Evolutionary conservation across 768 basidiomycete genomes (phyloP).

Genomic region (Leccinum uliginosum): DNA sequence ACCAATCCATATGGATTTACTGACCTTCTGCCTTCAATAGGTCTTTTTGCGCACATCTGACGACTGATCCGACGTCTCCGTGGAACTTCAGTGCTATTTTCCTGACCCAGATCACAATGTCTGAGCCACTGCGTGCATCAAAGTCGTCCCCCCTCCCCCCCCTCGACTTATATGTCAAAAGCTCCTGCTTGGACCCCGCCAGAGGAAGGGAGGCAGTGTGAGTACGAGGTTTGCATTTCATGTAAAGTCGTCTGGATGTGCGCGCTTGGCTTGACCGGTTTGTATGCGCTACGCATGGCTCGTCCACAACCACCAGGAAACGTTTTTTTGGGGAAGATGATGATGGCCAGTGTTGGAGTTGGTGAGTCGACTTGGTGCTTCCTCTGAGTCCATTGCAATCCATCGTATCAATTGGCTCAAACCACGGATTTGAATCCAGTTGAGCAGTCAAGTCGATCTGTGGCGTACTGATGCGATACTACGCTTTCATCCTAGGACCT

Average conservation of each 20-base stretch:
- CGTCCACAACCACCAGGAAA: constrained; percentile 61
- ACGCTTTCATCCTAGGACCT: constrained; percentile 8
- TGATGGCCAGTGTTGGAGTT: constrained; percentile 60
- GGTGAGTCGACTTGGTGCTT: constrained; percentile 36
- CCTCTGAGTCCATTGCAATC: not conserved
- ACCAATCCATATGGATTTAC: not conserved
- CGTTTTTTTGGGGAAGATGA: constrained; percentile 47
- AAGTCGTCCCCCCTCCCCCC: not conserved
- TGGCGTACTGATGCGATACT: constrained; percentile 9
- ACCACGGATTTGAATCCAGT: not conserved
- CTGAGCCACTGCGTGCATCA: constrained; percentile 11
- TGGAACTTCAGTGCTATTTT: not conserved
- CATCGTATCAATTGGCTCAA: not conserved
- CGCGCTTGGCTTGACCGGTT: constrained; percentile 56
- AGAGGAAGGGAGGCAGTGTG: constrained; percentile 2
- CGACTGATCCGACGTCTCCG: not conserved
- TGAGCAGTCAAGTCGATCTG: too few species aligned
- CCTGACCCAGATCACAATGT: constrained; percentile 3
- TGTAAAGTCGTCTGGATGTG: constrained; percentile 68
- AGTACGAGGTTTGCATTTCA: constrained; percentile 53
- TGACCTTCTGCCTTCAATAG: not conserved
- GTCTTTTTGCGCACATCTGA: not conserved
- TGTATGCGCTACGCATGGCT: constrained; percentile 65
- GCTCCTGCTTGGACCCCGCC: not conserved
- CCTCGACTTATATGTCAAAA: not conserved